These are phyloP conservation scores for Tuber indicum DNA, from an alignment of 495 filamentous ascomycete genomes.

Conservation along the genomic window DNA sequence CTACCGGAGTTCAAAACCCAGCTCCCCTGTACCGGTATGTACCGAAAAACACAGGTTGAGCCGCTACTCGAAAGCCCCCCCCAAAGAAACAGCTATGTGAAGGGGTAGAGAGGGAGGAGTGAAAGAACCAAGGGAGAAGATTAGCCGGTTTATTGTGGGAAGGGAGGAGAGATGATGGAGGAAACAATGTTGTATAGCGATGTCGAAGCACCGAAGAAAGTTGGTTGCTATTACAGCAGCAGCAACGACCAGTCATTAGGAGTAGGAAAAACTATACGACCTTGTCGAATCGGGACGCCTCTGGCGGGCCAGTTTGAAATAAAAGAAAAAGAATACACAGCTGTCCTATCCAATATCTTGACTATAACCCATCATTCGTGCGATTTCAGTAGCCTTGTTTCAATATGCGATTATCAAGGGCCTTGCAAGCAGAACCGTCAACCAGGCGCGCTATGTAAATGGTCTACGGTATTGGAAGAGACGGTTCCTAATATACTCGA, in stretches of 20 bases:
- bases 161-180: conserved; percentile 16
- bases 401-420: not conserved
- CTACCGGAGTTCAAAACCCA: conserved; percentile 5
- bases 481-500: not conserved
- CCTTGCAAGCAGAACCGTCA: not conserved
- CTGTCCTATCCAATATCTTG: not conserved
- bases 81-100: not conserved
- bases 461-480: not conserved
- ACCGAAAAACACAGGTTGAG: conserved; percentile 5
- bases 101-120: not conserved
- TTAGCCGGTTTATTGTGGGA: conserved; percentile 5
- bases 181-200: conserved; percentile 34
- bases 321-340: not conserved
- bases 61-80: not conserved
- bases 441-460: not conserved
- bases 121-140: not conserved
- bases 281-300: conserved; percentile 35
- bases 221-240: conserved; percentile 31
- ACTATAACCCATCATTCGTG: not conserved
- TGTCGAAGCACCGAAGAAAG: conserved; percentile 26
- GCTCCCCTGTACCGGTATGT: conserved; percentile 6
- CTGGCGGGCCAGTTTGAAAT: conserved; percentile 33
- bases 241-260: conserved; percentile 36
- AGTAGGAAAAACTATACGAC: conserved; percentile 36
- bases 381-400: conserved; percentile 3